Percentiles rank a stretch among this genome's conserved stretches.
Conservation (phyloP, 1,284 basidiomycete genomes). For the Cystobasidium sp. region DNA sequence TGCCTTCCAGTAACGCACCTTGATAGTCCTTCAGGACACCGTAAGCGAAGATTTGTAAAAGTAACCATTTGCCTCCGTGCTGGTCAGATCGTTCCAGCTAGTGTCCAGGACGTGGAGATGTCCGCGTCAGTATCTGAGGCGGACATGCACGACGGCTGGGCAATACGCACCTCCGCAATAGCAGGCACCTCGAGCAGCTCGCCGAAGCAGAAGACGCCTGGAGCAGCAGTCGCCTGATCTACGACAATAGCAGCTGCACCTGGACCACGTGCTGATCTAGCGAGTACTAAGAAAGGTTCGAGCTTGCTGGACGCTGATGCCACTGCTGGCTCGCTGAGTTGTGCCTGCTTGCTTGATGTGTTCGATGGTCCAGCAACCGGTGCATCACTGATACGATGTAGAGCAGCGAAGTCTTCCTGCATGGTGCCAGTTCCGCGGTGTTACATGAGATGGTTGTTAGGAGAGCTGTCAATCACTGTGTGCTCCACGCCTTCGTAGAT, state of each 20-base stretch:
- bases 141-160: not conserved
- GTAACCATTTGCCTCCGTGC: conserved; percentile 59
- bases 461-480: not conserved
- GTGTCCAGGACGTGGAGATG: not conserved
- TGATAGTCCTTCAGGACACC: conserved; percentile 81
- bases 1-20: conserved; percentile 53
- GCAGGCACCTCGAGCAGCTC: conserved; percentile 81
- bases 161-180: conserved; percentile 72
- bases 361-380: conserved; percentile 13
- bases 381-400: conserved; percentile 31
- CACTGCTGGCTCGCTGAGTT: conserved; percentile 4
- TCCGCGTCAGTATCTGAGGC: not conserved
- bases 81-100: conserved; percentile 71
- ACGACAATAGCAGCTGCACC: conserved; percentile 81
- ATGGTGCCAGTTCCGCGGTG: not conserved
- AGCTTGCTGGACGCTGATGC: conserved; percentile 36
- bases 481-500: too few relatives aligned
- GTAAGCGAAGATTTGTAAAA: conserved; percentile 86
- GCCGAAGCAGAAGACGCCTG: conserved; percentile 85
- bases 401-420: conserved; percentile 41
- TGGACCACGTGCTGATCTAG: conserved; percentile 84
- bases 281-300: conserved; percentile 83
- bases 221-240: conserved; percentile 80
- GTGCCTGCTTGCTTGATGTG: conserved; percentile 12
- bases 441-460: not conserved